Evolutionary conservation across 345 rosid species (phyloP).

Genomic region (Salix caprea): DNA sequence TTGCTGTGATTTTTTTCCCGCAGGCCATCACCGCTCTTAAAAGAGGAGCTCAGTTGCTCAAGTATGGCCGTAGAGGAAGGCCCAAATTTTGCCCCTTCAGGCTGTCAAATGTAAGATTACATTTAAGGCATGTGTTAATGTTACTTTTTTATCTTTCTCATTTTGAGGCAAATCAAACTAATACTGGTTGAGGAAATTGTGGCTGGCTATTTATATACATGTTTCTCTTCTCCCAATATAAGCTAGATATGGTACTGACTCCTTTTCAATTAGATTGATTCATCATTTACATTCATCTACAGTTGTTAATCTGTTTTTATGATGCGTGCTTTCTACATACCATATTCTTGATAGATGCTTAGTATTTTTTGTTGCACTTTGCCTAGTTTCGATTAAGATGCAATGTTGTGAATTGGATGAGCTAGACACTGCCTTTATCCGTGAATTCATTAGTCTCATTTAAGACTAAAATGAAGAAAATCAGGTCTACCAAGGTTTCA

Average conservation of each 20-base stretch:
- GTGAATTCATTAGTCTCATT: neutral
- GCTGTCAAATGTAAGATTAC: neutral
- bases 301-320: neutral
- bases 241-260: neutral
- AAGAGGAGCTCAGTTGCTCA: constrained; percentile 4
- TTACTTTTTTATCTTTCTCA: neutral
- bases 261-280: constrained; percentile 1
- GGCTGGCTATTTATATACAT: neutral
- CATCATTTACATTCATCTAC: neutral
- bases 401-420: neutral
- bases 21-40: constrained; percentile 2
- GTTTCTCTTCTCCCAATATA: neutral
- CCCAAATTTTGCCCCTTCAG: constrained; percentile 3
- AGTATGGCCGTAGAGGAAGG: constrained; percentile 4
- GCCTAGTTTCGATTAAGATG: neutral
- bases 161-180: neutral
- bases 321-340: neutral
- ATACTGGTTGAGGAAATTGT: neutral
- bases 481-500: neutral
- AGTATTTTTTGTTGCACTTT: neutral
- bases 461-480: neutral
- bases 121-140: neutral
- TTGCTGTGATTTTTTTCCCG: neutral
- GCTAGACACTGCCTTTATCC: neutral
- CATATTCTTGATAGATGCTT: neutral